Conservation (phyloP, 148 eudicot species). For the Chenopodium quinoa region DNA sequence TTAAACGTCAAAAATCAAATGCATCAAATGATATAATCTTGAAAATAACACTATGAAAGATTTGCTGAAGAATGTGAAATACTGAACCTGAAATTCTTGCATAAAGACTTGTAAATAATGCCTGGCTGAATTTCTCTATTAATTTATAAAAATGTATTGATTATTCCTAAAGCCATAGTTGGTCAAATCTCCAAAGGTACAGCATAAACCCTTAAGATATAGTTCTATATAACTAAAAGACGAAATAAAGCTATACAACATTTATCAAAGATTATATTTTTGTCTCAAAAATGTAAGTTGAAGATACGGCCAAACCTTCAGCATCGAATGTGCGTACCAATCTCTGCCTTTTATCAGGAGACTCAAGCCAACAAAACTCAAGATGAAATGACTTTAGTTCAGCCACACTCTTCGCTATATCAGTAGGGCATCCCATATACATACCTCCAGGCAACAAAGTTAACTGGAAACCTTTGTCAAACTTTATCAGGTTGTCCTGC, state of each 20-base stretch:
- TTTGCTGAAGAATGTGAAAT: not conserved
- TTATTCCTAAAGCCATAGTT: too few relatives aligned
- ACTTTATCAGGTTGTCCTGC: constrained; percentile 52
- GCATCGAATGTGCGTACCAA: constrained; percentile 81
- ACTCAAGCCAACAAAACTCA: constrained; percentile 92
- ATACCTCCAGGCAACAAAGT: constrained; percentile 87
- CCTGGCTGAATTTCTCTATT: not conserved
- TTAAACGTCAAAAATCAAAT: not conserved
- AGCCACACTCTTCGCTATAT: constrained; percentile 57
- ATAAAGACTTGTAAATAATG: not conserved
- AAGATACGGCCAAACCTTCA: constrained; percentile 86
- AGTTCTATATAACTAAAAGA: not conserved
- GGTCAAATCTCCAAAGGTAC: too few relatives aligned
- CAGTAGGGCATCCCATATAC: constrained; percentile 90
- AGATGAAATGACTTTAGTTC: constrained; percentile 82
- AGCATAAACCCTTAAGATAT: not conserved
- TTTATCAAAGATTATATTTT: constrained; percentile 31
- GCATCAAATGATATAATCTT: not conserved
- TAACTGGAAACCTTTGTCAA: constrained; percentile 77
- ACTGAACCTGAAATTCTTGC: not conserved
- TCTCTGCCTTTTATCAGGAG: constrained; percentile 84
- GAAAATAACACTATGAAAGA: not conserved
- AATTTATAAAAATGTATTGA: not conserved
- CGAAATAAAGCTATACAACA: constrained; percentile 14
- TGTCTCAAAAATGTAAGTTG: constrained; percentile 75